Conservation (phyloP, 1,284 basidiomycete genomes). For the Salmacisia buchloeana region DNA sequence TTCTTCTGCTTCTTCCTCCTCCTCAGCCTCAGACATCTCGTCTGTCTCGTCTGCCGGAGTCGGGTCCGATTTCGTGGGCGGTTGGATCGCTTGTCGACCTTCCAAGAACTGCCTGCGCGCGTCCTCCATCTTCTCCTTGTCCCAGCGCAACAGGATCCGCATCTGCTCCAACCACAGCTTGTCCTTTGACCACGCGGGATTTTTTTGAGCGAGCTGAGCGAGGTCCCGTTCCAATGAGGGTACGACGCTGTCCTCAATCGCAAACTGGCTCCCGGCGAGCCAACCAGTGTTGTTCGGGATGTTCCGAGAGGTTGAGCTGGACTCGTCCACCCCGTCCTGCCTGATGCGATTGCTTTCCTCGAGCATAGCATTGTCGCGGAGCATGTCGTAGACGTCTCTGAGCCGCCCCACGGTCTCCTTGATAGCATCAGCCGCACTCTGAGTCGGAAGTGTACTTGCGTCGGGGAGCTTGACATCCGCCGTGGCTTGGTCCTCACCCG, state of each 20-base stretch:
- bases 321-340: too few relatives aligned
- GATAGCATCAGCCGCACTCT: neutral
- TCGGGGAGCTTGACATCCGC: neutral
- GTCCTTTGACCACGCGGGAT: neutral
- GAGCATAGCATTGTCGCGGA: constrained; percentile 1
- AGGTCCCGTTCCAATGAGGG: neutral
- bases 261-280: too few relatives aligned
- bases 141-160: neutral
- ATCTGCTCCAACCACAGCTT: constrained; percentile 5
- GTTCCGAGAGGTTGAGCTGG: too few relatives aligned
- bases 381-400: neutral
- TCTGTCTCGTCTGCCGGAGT: neutral
- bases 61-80: neutral
- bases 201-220: neutral
- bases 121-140: neutral
- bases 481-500: neutral
- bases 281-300: too few relatives aligned
- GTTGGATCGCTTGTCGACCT: neutral
- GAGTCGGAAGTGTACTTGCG: neutral
- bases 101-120: neutral
- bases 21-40: neutral
- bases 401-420: neutral
- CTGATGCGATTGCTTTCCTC: neutral
- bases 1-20: neutral
- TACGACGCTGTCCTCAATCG: neutral